Percentiles rank a stretch among this genome's conserved stretches.
phyloP scores from a whole-genome alignment of 768 basidiomycete species.

The Candolleomyces eurysporus region DNA sequence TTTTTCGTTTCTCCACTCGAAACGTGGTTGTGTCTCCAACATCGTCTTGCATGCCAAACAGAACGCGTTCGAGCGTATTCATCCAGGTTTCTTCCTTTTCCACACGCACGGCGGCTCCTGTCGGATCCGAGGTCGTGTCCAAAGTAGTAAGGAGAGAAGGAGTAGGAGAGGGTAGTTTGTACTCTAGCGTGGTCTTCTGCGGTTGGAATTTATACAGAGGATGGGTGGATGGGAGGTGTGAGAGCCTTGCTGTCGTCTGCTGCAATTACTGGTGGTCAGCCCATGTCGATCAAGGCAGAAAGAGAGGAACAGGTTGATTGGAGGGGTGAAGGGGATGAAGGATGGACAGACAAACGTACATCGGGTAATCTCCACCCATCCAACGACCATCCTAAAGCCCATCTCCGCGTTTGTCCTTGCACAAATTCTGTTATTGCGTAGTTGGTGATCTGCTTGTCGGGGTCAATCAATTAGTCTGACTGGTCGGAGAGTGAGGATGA shows the following conservation, averaged over 20 bases:
- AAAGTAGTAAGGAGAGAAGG: too few species aligned
- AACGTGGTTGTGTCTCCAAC: too few species aligned
- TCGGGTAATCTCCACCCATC: conserved; percentile 66
- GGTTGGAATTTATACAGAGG: conserved; percentile 56
- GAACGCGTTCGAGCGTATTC: not conserved
- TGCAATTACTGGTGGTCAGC: not conserved
- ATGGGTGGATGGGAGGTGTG: conserved; percentile 31
- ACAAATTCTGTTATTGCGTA: conserved; percentile 83
- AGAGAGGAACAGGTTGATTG: too few species aligned
- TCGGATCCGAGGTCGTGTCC: not conserved
- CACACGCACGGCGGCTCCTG: not conserved
- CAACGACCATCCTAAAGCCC: conserved; percentile 90
- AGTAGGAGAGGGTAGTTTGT: conserved; percentile 28
- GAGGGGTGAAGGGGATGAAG: too few species aligned
- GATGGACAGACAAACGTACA: conserved; percentile 43
- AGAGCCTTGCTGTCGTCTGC: conserved; percentile 33
- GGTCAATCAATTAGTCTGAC: not conserved
- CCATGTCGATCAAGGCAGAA: too few species aligned
- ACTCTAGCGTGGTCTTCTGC: conserved; percentile 51
- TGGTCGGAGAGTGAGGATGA: not conserved
- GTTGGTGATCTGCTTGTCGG: conserved; percentile 64
- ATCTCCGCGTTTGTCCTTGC: conserved; percentile 88
- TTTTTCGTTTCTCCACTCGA: too few species aligned
- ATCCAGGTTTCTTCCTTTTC: not conserved
- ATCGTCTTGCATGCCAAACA: not conserved